Percentiles rank a stretch among this genome's conserved stretches.
phyloP scores from a whole-genome alignment of 2,329 filamentous ascomycete genomes.

The Penicillium sp. region DNA sequence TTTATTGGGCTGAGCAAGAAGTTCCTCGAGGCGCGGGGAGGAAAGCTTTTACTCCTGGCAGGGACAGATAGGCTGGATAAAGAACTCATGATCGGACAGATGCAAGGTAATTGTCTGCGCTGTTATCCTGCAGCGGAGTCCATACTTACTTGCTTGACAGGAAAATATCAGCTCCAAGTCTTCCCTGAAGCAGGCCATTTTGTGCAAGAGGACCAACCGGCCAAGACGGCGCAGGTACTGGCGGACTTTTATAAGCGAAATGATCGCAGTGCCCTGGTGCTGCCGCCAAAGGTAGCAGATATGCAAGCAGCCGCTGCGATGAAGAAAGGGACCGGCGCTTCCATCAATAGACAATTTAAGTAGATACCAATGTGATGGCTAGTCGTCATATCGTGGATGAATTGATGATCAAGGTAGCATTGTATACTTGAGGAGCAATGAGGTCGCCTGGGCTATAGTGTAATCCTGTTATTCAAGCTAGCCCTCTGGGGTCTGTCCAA shows the following conservation, averaged over 20 bases:
- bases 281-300: slow-evolving; percentile 89
- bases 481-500: too few species aligned
- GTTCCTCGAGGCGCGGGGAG: slow-evolving; percentile 77
- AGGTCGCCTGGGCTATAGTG: neutral
- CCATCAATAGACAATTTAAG: neutral
- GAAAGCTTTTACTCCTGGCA: slow-evolving; percentile 81
- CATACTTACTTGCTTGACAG: slow-evolving; percentile 22
- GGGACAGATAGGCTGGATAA: slow-evolving; percentile 89
- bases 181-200: slow-evolving; percentile 96
- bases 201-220: slow-evolving; percentile 90
- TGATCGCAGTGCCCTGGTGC: slow-evolving; percentile 76
- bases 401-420: neutral
- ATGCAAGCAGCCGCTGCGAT: slow-evolving; percentile 51
- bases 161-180: slow-evolving; percentile 94
- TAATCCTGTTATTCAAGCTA: neutral
- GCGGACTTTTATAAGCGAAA: slow-evolving; percentile 92
- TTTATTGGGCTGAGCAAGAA: slow-evolving; percentile 85
- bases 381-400: neutral
- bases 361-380: neutral
- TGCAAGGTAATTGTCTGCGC: slow-evolving; percentile 71
- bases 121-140: neutral
- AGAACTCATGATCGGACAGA: slow-evolving; percentile 91
- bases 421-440: neutral
- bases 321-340: slow-evolving; percentile 33
- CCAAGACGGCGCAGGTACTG: slow-evolving; percentile 80